Percentiles rank a stretch among this genome's conserved stretches.
Conservation (phyloP, 2,329 filamentous ascomycete genomes). For the Tricladium varicosporioides region DNA sequence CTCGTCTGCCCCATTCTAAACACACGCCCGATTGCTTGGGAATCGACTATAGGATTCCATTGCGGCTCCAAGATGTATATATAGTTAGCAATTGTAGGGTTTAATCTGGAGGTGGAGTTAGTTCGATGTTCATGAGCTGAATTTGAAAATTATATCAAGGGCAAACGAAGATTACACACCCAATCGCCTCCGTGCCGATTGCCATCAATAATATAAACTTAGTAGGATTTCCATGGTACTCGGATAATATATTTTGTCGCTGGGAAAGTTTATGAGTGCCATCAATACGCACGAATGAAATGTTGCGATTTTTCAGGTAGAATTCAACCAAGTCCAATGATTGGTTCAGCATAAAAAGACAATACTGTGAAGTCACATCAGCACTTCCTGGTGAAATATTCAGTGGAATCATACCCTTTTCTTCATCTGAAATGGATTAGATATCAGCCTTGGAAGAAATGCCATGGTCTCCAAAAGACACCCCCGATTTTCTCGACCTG, state of each 20-base stretch:
- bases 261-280: conserved; percentile 12
- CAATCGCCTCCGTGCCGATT: conserved; percentile 18
- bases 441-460: conserved; percentile 19
- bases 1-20: conserved; percentile 10
- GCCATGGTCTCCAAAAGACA: conserved; percentile 5
- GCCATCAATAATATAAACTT: conserved; percentile 14
- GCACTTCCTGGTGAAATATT: background rate
- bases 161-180: conserved; percentile 2
- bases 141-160: background rate
- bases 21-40: conserved; percentile 12
- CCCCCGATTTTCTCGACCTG: background rate
- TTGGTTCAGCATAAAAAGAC: conserved; percentile 19
- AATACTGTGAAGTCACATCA: conserved; percentile 5
- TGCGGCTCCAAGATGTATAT: conserved; percentile 14
- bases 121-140: no score
- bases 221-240: conserved; percentile 2
- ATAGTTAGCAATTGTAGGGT: conserved; percentile 8
- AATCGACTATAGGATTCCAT: conserved; percentile 16
- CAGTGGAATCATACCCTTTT: conserved; percentile 8
- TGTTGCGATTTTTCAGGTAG: conserved; percentile 5
- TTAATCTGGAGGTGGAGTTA: background rate
- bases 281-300: conserved; percentile 12
- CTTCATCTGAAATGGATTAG: conserved; percentile 3
- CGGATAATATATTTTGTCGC: conserved; percentile 9
- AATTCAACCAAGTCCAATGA: conserved; percentile 15